Evolutionary conservation across 345 rosid species (phyloP).

Genomic region (Citrus medica): DNA sequence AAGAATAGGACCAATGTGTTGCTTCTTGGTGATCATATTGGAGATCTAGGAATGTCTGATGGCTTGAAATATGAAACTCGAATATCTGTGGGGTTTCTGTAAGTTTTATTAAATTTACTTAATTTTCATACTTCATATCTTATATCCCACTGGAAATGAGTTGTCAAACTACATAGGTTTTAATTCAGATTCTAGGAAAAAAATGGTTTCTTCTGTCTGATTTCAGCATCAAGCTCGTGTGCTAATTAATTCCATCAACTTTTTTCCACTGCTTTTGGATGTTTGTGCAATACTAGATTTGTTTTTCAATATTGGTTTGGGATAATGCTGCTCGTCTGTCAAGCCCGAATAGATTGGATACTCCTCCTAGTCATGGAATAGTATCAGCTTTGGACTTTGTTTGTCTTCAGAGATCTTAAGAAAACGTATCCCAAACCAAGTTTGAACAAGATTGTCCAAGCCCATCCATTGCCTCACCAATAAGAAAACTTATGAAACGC

Average conservation of each 20-base stretch:
- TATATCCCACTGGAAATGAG: neutral
- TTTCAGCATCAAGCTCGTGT: neutral
- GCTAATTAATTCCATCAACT: neutral
- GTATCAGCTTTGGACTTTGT: too few relatives aligned
- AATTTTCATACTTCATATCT: neutral
- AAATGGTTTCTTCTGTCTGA: neutral
- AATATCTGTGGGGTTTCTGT: constrained; percentile 82
- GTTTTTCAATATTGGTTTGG: neutral
- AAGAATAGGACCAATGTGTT: constrained; percentile 75
- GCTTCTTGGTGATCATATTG: constrained; percentile 86
- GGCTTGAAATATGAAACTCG: constrained; percentile 75
- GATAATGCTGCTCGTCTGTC: neutral
- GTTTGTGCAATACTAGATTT: neutral
- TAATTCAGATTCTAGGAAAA: neutral
- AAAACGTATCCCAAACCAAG: neutral
- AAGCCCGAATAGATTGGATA: neutral
- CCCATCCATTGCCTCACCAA: neutral
- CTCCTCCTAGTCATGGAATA: neutral
- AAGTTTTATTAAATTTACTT: constrained; percentile 27
- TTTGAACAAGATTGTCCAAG: neutral
- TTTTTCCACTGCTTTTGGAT: neutral
- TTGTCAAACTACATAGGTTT: neutral
- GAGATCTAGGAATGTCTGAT: constrained; percentile 88
- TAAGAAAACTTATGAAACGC: neutral
- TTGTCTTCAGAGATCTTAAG: neutral